Conservation (phyloP, 768 basidiomycete genomes). For the Termitomyces sp. region DNA sequence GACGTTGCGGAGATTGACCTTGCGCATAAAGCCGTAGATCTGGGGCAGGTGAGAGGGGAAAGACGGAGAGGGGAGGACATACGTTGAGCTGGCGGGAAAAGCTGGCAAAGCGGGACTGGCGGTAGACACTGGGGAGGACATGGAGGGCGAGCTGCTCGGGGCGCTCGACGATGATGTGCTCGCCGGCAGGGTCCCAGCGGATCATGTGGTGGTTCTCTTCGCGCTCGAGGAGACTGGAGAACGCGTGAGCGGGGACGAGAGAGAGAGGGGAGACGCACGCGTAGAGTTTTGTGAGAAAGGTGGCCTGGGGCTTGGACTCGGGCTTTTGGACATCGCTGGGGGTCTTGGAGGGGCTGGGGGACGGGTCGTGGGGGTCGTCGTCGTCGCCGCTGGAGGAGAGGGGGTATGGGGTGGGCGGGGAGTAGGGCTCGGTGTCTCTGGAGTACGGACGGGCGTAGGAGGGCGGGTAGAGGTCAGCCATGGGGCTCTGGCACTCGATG, state of each 20-base stretch:
- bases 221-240: constrained; percentile 72
- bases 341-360: constrained; percentile 40
- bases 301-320: constrained; percentile 82
- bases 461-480: constrained; percentile 56
- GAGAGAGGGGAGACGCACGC: constrained; percentile 50
- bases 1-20: constrained; percentile 92
- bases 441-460: constrained; percentile 28
- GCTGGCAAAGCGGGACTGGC: constrained; percentile 95
- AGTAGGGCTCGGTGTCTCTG: constrained; percentile 27
- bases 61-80: constrained; percentile 28
- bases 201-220: constrained; percentile 96
- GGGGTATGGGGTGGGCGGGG: constrained; percentile 22
- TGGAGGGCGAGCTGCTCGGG: constrained; percentile 92
- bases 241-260: constrained; percentile 10
- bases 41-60: constrained; percentile 24
- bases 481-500: constrained; percentile 22
- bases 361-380: constrained; percentile 45
- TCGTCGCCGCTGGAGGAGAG: constrained; percentile 29
- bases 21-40: constrained; percentile 99
- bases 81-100: constrained; percentile 98
- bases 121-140: constrained; percentile 90
- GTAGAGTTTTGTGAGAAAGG: constrained; percentile 97
- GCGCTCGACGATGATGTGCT: constrained; percentile 92
- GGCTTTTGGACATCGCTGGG: constrained; percentile 42
- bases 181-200: constrained; percentile 90